These are phyloP conservation scores for Cucurbita maxima DNA, from an alignment of 306 rosid species.

Conservation along the genomic window DNA sequence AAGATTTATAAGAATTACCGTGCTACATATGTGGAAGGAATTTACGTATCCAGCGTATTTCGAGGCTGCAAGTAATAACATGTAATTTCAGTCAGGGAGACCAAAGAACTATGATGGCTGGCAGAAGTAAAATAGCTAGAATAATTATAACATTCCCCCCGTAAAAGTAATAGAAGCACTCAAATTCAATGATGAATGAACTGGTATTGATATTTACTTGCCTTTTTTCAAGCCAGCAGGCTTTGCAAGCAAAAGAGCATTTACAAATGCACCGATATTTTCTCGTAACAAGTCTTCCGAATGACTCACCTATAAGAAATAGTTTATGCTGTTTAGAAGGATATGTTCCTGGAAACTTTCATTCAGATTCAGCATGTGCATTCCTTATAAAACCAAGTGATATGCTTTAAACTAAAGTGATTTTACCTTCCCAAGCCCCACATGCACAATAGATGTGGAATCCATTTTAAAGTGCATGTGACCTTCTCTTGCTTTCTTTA, in stretches of 20 bases:
- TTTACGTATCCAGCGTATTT: slow-evolving; percentile 87
- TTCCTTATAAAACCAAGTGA: slow-evolving; percentile 4
- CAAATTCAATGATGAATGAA: background rate
- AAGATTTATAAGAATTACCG: slow-evolving; percentile 33
- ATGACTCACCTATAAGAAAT: slow-evolving; percentile 51
- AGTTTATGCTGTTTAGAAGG: slow-evolving; percentile 1
- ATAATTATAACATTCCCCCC: too few species aligned
- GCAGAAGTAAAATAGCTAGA: background rate
- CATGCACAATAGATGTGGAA: slow-evolving; percentile 73
- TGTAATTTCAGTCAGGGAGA: background rate
- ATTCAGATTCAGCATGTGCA: background rate
- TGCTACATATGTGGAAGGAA: slow-evolving; percentile 83
- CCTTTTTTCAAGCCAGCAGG: slow-evolving; percentile 92
- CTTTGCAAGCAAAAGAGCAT: slow-evolving; percentile 73
- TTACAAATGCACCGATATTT: slow-evolving; percentile 87
- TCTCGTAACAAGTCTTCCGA: slow-evolving; percentile 65
- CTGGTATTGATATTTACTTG: slow-evolving; percentile 19
- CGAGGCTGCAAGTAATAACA: slow-evolving; percentile 51
- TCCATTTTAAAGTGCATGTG: slow-evolving; percentile 92
- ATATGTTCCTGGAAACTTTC: background rate
- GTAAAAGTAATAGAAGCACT: background rate
- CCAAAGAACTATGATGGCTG: background rate
- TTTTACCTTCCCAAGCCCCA: slow-evolving; percentile 83
- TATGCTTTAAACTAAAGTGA: slow-evolving; percentile 5
- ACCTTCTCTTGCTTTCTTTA: slow-evolving; percentile 67